Evolutionary conservation across 805 yeast species (phyloP).

Genomic region (Cyberlindnera mississippiensis): DNA sequence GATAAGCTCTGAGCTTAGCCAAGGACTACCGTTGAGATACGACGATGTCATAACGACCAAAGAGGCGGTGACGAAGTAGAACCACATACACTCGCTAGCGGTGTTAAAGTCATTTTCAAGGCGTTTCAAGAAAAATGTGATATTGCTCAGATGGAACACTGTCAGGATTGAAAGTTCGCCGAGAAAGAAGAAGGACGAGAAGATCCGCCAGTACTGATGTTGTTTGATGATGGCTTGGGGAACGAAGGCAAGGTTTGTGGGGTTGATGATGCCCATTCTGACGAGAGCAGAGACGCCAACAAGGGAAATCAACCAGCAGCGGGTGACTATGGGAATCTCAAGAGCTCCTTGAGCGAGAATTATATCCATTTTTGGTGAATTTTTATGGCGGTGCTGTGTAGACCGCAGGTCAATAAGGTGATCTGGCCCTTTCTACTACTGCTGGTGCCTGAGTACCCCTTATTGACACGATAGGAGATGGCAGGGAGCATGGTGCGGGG

Average conservation of each 20-base stretch:
- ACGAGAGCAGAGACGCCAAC: conserved; percentile 14
- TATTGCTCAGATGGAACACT: too few relatives aligned
- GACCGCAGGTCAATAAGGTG: too few relatives aligned
- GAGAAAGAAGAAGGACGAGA: conserved; percentile 19
- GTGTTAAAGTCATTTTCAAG: conserved; percentile 13
- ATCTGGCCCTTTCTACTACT: too few relatives aligned
- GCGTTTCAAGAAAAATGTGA: too few relatives aligned
- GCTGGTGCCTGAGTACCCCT: too few relatives aligned
- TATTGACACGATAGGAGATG: too few relatives aligned
- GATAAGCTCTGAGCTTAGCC: conserved; percentile 10
- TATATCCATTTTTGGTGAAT: conserved; percentile 19
- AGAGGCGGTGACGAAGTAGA: conserved; percentile 8
- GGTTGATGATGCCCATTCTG: conserved; percentile 8
- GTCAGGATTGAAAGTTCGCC: too few relatives aligned
- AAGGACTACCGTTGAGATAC: conserved; percentile 4
- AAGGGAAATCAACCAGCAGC: conserved; percentile 16
- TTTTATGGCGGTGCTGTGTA: too few relatives aligned
- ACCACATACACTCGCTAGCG: conserved; percentile 21
- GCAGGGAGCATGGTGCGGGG: too few relatives aligned
- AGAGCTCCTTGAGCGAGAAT: conserved; percentile 17
- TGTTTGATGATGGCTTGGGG: conserved; percentile 11
- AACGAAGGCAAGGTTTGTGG: conserved; percentile 11
- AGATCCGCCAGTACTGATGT: conserved; percentile 22
- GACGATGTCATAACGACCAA: conserved; percentile 10
- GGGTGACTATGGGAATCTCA: conserved; percentile 20